Conservation (phyloP, 345 rosid species). For the Durio zibethinus region DNA sequence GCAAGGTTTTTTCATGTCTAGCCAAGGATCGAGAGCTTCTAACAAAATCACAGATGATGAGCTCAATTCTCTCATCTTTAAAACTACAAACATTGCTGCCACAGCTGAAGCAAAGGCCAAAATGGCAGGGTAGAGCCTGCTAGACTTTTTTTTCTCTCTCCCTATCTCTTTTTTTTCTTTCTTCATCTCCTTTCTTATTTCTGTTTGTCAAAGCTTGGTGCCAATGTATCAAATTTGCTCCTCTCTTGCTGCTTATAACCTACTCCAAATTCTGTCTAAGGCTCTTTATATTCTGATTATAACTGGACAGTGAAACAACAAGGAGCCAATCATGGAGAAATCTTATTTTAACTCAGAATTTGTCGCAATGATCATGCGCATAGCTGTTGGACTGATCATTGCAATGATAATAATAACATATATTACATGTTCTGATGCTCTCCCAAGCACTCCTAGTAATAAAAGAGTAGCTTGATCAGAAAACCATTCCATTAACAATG, state of each 20-base stretch:
- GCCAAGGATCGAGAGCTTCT: constrained; percentile 15
- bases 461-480: not conserved
- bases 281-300: not conserved
- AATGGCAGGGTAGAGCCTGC: constrained; percentile 26
- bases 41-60: constrained; percentile 26
- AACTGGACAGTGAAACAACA: not conserved
- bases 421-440: not conserved
- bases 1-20: constrained; percentile 13
- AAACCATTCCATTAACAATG: not conserved
- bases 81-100: constrained; percentile 30
- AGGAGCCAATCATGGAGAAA: not conserved
- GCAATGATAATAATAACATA: no score
- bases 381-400: no score
- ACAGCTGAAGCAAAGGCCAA: constrained; percentile 24
- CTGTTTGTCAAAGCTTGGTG: not conserved
- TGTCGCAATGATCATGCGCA: not conserved
- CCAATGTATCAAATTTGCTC: not conserved
- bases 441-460: not conserved
- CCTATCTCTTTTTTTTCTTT: not conserved
- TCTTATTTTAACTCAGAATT: not conserved
- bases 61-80: constrained; percentile 28
- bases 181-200: not conserved
- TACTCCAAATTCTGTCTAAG: not conserved
- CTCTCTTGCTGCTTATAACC: not conserved
- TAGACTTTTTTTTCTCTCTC: not conserved